Evolutionary conservation across 2,329 filamentous ascomycete genomes (phyloP), one percentile per base, ranked within the genome.

Genomic region (Colletotrichum brevisporum): DNA sequence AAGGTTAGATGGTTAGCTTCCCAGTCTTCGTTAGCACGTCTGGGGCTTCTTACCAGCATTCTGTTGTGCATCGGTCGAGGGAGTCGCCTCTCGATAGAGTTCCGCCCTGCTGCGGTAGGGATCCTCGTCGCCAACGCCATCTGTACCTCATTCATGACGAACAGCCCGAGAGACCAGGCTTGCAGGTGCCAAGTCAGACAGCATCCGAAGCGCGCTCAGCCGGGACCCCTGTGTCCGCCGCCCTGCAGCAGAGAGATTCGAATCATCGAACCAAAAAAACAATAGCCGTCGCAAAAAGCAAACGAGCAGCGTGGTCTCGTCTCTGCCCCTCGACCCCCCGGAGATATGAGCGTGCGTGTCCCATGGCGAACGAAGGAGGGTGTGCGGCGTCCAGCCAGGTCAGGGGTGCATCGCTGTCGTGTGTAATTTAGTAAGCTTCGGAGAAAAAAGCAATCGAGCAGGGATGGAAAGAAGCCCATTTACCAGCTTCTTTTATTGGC

Each of bases 401-500:
- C 63, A 59, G 62, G 63, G 67, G 43, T 61, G 61, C 31, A 36
- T 36, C 31, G 43, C 16, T 36, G 47, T 52, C 31, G 51, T 24
- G 21, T 24, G 21, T 47, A 48, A 27, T 51, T 60, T 50, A 56
- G 52, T 26, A 51, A 56, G 21, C 41, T 31, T 66, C 63, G 55
- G 67, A 66, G 52, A 66, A 55, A 36, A 67, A 67, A 67, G 54
- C 45, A 67, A 52, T 61, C 36, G 56, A 31, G 31, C 62, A 52
- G 67, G 56, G 51, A 39, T 69, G 67, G 67, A 69, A 66, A 21
- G 61, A 60, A 52, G 62, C 67, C 67, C 63, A 61, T 69, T 69
- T 67, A 62, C 18, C 62, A 67, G 56, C 8, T 61, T 60, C 62
- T 67, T 67, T 61, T 43, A 69, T 61, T 69, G 56, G 67, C 45